Base-by-base conservation (phyloP, 2,329 filamentous ascomycete genomes). In the Fusarium praegraminearum region DNA sequence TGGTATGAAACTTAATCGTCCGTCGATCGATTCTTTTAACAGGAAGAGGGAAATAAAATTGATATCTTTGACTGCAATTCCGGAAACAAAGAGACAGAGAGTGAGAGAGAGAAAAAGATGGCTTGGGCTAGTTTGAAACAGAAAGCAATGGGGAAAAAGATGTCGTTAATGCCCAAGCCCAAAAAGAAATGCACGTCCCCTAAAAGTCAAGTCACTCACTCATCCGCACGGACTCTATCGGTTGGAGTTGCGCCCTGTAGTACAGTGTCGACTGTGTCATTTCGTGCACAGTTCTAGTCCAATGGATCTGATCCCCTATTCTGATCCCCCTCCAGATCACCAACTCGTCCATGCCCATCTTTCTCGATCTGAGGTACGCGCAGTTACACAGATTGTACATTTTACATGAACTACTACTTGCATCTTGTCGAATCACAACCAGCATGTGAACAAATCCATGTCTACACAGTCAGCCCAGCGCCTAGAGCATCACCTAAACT, bases 101-200 rank as follows among this genome's bases (percentile, higher is more conserved):
- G 28, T 22, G 52, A 44, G 44, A 15, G 4, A 62, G 38, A 44
- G 55, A 35, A 54, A 53, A 58, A 50, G 22, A 26, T 52, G 49
- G 35, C 35, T 64, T 58, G 67, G 59, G 61, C 70, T 72, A 73
- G 73, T 72, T 71, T 73, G 75, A 77, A 76, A 77, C 75, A 73
- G 72, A 54, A 62, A 35, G n/a, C 57, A 60, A 41, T 50, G 44
- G 54, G 53, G 40, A 57, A 28, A 40, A 56, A 62, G 33, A 18
- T 44, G 18, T 35, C 46, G 50, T 55, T 69, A 63, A 59, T 69
- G 67, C 66, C 66, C 57, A 70, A 67, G 28, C 28, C 28, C 28
- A 30, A 12, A 30, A 30, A 52, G 50, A 70, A 50, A 69, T 56
- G 66, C 67, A 69, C 66, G 62, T 63, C 66, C 67, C 57, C 20